A percentile compares a stretch with the other conserved stretches of the same genome.
Evolutionary conservation across 768 basidiomycete species (phyloP).

Genomic region (Amanita exitialis): DNA sequence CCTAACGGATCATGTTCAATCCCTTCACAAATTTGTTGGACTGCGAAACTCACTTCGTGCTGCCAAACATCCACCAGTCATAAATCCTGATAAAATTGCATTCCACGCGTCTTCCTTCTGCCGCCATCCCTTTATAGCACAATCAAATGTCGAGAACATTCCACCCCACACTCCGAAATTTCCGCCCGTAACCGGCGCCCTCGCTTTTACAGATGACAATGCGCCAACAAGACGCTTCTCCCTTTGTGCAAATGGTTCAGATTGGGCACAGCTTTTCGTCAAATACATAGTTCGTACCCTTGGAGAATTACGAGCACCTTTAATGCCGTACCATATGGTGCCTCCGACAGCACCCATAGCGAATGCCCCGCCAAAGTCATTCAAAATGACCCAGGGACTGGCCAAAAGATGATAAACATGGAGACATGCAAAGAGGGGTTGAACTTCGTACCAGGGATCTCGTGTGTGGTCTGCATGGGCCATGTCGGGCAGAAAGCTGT

Average conservation of each 20-base stretch:
- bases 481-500: constrained; percentile 33
- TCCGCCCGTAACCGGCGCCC: constrained; percentile 96
- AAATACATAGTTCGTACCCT: constrained; percentile 51
- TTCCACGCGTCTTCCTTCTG: constrained; percentile 99
- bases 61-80: constrained; percentile 96
- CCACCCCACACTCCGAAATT: constrained; percentile 97
- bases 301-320: constrained; percentile 95
- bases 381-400: constrained; percentile 97
- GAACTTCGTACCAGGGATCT: constrained; percentile 68
- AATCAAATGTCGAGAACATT: constrained; percentile 98
- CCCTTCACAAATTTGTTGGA: background rate
- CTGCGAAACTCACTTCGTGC: constrained; percentile 68
- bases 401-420: background rate
- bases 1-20: constrained; percentile 33
- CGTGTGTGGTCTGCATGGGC: constrained; percentile 88
- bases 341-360: constrained; percentile 98
- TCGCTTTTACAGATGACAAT: constrained; percentile 92
- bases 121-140: constrained; percentile 92
- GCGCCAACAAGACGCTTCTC: constrained; percentile 92
- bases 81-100: constrained; percentile 94
- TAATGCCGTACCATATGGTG: constrained; percentile 97
- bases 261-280: background rate
- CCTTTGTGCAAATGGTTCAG: constrained; percentile 33
- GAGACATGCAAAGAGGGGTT: background rate
- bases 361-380: constrained; percentile 96